Conservation (phyloP, 768 basidiomycete species). For the Lyophyllum decastes region DNA sequence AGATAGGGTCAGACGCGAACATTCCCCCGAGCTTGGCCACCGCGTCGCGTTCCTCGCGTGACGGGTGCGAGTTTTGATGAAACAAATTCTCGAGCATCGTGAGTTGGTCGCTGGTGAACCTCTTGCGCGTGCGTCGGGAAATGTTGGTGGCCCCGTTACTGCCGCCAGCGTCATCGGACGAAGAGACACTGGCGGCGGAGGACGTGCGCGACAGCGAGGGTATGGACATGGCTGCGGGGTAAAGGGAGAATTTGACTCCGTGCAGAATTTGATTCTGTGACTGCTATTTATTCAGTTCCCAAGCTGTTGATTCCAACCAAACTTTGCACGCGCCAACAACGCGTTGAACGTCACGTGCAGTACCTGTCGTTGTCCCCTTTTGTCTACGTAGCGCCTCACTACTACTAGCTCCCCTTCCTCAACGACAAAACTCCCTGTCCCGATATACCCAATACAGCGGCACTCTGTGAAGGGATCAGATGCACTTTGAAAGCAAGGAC, state of each 20-base stretch:
- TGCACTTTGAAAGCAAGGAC: too few relatives aligned
- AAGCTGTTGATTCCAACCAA: slow-evolving; percentile 24
- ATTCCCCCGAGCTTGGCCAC: slow-evolving; percentile 63
- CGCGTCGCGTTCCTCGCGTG: slow-evolving; percentile 69
- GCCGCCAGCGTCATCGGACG: slow-evolving; percentile 43
- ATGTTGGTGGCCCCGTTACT: slow-evolving; percentile 32
- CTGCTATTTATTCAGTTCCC: slow-evolving; percentile 20
- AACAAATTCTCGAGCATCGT: slow-evolving; percentile 74
- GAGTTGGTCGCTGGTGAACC: slow-evolving; percentile 69
- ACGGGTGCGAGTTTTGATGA: slow-evolving; percentile 71
- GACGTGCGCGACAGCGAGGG: slow-evolving; percentile 45
- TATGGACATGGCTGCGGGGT: slow-evolving; percentile 5
- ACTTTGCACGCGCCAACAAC: slow-evolving; percentile 19
- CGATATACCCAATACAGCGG: too few relatives aligned
- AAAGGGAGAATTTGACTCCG: slow-evolving; percentile 11
- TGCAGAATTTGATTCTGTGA: slow-evolving; percentile 12
- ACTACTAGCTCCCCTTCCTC: too few relatives aligned
- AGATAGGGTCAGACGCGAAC: slow-evolving; percentile 40
- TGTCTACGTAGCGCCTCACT: too few relatives aligned
- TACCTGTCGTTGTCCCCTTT: not conserved
- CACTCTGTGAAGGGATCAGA: too few relatives aligned
- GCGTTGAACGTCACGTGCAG: not conserved
- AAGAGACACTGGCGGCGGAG: slow-evolving; percentile 57
- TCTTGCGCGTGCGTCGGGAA: slow-evolving; percentile 64
- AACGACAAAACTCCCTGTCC: too few relatives aligned